phyloP scores from a whole-genome alignment of 2,329 filamentous ascomycete genomes.

The Venturia nashicola region DNA sequence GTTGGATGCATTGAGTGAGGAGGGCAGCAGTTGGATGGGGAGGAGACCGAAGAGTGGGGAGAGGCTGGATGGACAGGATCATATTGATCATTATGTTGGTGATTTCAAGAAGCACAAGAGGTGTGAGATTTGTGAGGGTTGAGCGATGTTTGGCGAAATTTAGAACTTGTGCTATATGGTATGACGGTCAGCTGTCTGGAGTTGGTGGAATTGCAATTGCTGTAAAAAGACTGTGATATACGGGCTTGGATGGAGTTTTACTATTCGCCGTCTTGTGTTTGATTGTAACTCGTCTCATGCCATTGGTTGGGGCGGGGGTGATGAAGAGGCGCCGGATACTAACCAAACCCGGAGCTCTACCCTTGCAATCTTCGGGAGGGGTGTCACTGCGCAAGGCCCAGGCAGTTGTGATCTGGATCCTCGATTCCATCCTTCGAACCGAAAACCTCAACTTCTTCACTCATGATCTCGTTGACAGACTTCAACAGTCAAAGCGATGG shows the following conservation, averaged over 20 bases:
- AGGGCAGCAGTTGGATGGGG: conserved; percentile 30
- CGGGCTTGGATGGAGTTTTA: no score
- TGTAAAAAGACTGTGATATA: no score
- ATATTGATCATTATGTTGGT: conserved; percentile 20
- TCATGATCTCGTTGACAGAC: not conserved
- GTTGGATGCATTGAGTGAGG: conserved; percentile 20
- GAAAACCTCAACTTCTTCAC: not conserved
- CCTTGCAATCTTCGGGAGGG: not conserved
- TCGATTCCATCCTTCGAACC: not conserved
- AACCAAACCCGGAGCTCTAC: not conserved
- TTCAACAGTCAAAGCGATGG: not conserved
- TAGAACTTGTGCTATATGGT: no score
- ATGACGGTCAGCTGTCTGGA: no score
- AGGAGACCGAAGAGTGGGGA: conserved; percentile 26
- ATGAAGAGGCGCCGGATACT: not conserved
- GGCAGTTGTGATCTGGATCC: not conserved
- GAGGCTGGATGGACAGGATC: conserved; percentile 34
- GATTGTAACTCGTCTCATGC: not conserved
- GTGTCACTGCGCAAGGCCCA: not conserved
- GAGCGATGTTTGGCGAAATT: not conserved
- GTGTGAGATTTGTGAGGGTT: conserved; percentile 9
- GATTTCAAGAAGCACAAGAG: conserved; percentile 15
- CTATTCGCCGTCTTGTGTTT: not conserved
- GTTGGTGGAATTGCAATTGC: no score
- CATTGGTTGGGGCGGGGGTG: not conserved